A percentile compares a stretch with the other conserved stretches of the same genome.
phyloP scores from a whole-genome alignment of 257 asterid species.

The Solanum sejunctum region DNA sequence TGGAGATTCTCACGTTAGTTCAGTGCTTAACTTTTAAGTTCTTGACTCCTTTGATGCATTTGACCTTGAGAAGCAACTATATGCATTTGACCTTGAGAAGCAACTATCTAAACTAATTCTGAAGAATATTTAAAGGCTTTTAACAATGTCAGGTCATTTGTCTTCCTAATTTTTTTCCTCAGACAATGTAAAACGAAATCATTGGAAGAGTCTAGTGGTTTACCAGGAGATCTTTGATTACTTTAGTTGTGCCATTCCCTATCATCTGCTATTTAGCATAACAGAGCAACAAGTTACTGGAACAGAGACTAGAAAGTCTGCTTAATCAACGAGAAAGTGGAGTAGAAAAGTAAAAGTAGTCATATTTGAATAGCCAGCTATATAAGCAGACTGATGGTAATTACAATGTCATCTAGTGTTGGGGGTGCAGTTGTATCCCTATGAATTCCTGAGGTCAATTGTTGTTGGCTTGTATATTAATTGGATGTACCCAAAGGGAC shows the following conservation, averaged over 20 bases:
- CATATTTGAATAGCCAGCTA: background rate
- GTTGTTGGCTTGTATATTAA: background rate
- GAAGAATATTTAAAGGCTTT: background rate
- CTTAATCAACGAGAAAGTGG: background rate
- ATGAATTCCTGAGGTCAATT: background rate
- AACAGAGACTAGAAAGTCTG: background rate
- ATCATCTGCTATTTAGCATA: background rate
- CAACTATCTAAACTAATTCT: background rate
- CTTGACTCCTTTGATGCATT: background rate
- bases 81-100: background rate
- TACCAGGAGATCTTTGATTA: background rate
- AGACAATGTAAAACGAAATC: background rate
- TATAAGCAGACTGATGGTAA: background rate
- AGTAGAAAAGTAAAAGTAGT: background rate
- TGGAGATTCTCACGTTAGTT: background rate
- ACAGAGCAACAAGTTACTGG: background rate
- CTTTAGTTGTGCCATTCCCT: background rate
- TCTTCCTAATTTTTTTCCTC: background rate
- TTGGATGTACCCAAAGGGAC: background rate
- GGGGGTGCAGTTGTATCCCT: background rate
- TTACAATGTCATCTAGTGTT: background rate
- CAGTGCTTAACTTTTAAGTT: background rate
- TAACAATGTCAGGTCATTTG: background rate
- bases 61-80: background rate
- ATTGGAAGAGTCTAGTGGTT: background rate